Base-by-base conservation (phyloP, 1,284 basidiomycete genomes). In the Xerocomus minutiporus region DNA sequence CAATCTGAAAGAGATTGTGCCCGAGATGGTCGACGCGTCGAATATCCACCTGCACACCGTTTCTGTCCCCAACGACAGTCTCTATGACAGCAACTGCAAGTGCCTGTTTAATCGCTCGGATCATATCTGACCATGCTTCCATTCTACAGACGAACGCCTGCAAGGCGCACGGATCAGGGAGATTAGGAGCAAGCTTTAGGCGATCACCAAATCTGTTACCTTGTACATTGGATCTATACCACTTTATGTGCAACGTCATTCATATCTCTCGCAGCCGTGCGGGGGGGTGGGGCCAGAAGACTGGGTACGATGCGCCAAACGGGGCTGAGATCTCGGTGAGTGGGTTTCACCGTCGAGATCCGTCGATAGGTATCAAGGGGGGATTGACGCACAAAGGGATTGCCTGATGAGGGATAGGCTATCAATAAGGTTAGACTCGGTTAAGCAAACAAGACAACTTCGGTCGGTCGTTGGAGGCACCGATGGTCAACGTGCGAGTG, bases 11-110 rank as follows among this genome's bases (percentile, higher is more conserved):
- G 90, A 96, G 51, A 74, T 97, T 51, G 82, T 84, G 0, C 89
- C 89, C 0, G 81, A 84, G 43, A 94, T 97, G 94, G 91, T 97
- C 23, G 93, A 97, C 62, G 84, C 85, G 12, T 80, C 82, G 2
- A 83, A 82, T 48, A 73, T 94, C 36, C 75, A 75, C 45, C 71
- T 77, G 39, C 88, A 89, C 61, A 67, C 80, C 20, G 83, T 82
- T 6, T 60, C 82, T 1, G 83, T 86, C 5, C 88, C 89, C 0
- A 74, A 73, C 2, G 88, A 91, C 61, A 77, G 77, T n/a, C 74
- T 93, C 40, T 94, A 86, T 65, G 77, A 86, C 36, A 70, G 71
- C 42, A 94, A 92, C 61, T 95, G 91, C 93, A 64, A 71, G 88
- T 73, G 23, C 49, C 38, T 4, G 15, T 26, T 49, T 34, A 9